Evolutionary conservation across 2,329 filamentous ascomycete genomes (phyloP).

Genomic region (Penicillium sp.): DNA sequence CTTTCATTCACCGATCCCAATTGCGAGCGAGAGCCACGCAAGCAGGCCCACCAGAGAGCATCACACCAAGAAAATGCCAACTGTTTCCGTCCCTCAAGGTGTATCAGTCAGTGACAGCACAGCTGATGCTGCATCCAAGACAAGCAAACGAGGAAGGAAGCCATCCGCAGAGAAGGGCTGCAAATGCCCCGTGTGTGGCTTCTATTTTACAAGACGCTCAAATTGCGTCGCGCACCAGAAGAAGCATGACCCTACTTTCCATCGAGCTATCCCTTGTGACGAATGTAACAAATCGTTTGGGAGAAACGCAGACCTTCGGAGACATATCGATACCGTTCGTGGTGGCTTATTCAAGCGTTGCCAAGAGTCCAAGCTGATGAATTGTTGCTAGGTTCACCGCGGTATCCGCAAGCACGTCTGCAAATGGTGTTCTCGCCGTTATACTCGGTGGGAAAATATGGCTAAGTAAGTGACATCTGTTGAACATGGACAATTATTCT

Average conservation of each 20-base stretch:
- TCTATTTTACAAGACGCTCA: constrained; percentile 80
- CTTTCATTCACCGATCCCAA: not conserved
- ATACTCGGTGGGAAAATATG: constrained; percentile 25
- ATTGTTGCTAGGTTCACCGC: constrained; percentile 22
- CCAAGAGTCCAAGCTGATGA: constrained; percentile 4
- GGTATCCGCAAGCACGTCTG: constrained; percentile 25
- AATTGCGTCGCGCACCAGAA: constrained; percentile 88
- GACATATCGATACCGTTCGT: constrained; percentile 62
- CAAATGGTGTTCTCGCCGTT: constrained; percentile 24
- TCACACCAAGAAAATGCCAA: not conserved
- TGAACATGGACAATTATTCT: not conserved
- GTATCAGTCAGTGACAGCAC: not conserved
- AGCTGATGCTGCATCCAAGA: constrained; percentile 1
- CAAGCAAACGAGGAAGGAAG: constrained; percentile 1
- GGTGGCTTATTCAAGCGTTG: not conserved
- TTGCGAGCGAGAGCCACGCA: not conserved
- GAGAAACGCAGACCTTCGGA: constrained; percentile 76
- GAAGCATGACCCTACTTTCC: constrained; percentile 76
- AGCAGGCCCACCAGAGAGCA: not conserved
- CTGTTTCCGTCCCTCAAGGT: not conserved
- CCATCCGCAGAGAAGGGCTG: constrained; percentile 55
- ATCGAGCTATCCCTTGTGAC: constrained; percentile 73
- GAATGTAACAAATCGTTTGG: constrained; percentile 79
- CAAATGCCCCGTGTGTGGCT: constrained; percentile 76
- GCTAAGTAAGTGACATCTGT: constrained; percentile 19